Evolutionary conservation across 352 stramenopile species (phyloP), one percentile per base, ranked within the genome.

Genomic region (Pythium monospermum): DNA sequence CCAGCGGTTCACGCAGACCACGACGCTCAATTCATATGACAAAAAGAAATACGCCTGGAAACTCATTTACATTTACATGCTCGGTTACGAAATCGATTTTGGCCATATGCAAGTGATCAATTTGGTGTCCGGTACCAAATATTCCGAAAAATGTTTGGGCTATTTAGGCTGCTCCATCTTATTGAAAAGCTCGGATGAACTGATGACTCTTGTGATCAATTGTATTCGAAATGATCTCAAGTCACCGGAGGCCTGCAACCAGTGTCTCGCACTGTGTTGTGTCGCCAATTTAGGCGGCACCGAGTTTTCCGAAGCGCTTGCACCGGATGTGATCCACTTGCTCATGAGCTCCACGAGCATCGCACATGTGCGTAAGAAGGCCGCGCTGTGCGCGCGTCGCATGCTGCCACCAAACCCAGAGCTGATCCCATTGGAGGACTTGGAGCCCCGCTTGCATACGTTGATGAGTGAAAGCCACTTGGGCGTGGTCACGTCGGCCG

Each of bases 11-110:
- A 97, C 91, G 45, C 81, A 89, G 42, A 76, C 69, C 15, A 71
- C 74, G 28, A 51, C 64, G 31, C 70, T 99, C 28, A 94, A 91
- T 57, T 95, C 86, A 36, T 98, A 99, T 69, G 91, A 98, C 68
- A 86, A 95, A 50, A 99, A 99, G 67, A 99, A 99, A 71, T 99
- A 99, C 71, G 94, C 98, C 42, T 99, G 95, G 96, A 99, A 99
- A 77, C 75, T 99, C 52, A 96, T 99, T 23, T 99, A 99, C 75
- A 99, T 99, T 70, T 97, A 97, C 71, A 97, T 99, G 74, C 71
- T 99, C 41, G 96, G 96, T 51, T 99, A 99, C 69, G 96, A 99
- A 71, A 95, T 99, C 47, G 94, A 99, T 68, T 99, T 99, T 83
- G 96, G 96, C 27, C 95, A 99, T 67, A 94, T 98, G 68, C 95